These are phyloP conservation scores for Gaeumannomyces tritici DNA, from an alignment of 2,329 filamentous ascomycete genomes.

Conservation along the genomic window DNA sequence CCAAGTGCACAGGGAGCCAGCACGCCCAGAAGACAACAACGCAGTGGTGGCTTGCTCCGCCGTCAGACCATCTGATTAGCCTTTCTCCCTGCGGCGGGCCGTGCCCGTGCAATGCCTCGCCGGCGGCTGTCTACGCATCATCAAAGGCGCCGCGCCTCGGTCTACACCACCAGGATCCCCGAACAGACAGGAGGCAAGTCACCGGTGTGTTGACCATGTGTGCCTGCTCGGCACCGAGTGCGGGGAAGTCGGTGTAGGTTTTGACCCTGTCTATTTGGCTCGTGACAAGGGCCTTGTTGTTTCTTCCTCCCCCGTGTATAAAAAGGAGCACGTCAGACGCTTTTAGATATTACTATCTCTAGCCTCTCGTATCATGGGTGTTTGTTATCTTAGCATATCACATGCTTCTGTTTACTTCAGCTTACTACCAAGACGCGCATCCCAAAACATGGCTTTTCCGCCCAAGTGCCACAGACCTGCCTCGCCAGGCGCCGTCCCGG, in stretches of 20 bases:
- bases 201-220: neutral
- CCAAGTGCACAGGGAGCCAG: neutral
- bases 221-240: neutral
- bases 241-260: neutral
- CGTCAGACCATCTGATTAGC: neutral
- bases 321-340: neutral
- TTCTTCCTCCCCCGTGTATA: neutral
- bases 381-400: neutral
- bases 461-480: neutral
- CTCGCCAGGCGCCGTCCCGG: neutral
- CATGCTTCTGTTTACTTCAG: neutral
- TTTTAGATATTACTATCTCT: neutral
- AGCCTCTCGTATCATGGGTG: neutral
- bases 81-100: neutral
- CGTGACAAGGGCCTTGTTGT: neutral
- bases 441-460: neutral
- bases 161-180: neutral
- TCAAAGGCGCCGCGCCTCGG: neutral
- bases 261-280: neutral
- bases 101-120: neutral
- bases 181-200: neutral
- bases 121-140: neutral
- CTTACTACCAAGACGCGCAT: neutral
- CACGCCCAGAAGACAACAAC: neutral
- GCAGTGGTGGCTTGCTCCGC: neutral